Percentiles rank a stretch among this genome's conserved stretches.
Evolutionary conservation across 495 filamentous ascomycete genomes (phyloP).

Genomic region (Lophiotrema nucula): DNA sequence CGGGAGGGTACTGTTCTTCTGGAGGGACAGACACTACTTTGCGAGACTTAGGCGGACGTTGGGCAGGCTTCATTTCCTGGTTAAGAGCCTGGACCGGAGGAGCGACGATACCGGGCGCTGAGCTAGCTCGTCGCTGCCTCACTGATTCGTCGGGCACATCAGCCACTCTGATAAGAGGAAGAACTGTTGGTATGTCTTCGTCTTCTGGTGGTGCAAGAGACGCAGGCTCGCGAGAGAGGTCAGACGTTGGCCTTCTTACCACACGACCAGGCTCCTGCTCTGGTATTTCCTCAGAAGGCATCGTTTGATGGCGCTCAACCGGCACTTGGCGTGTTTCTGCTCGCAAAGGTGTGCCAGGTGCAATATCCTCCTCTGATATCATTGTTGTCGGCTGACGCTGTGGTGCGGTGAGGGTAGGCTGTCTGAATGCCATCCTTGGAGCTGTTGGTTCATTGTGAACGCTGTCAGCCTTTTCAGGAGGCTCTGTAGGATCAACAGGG

Average conservation of each 20-base stretch:
- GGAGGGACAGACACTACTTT: conserved; percentile 4
- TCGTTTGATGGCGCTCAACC: background rate
- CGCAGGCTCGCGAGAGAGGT: conserved; percentile 8
- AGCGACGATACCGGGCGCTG: conserved; percentile 13
- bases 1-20: conserved; percentile 11
- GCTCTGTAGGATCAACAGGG: background rate
- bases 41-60: background rate
- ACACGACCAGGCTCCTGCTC: conserved; percentile 9
- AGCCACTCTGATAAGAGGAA: background rate
- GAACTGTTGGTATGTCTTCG: background rate
- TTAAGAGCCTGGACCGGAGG: background rate
- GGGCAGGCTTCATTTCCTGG: background rate
- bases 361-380: background rate
- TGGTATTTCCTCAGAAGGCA: conserved; percentile 5
- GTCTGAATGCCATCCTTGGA: too few relatives aligned
- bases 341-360: background rate
- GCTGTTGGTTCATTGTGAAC: background rate
- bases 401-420: background rate
- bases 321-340: background rate
- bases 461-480: background rate
- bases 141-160: background rate
- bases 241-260: background rate
- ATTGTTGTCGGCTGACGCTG: background rate
- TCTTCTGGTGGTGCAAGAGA: conserved; percentile 4
- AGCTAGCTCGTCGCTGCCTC: conserved; percentile 5